Evolutionary conservation across 257 asterid species (phyloP), one percentile per base, ranked within the genome.

Genomic region (Marsdenia floribunda): DNA sequence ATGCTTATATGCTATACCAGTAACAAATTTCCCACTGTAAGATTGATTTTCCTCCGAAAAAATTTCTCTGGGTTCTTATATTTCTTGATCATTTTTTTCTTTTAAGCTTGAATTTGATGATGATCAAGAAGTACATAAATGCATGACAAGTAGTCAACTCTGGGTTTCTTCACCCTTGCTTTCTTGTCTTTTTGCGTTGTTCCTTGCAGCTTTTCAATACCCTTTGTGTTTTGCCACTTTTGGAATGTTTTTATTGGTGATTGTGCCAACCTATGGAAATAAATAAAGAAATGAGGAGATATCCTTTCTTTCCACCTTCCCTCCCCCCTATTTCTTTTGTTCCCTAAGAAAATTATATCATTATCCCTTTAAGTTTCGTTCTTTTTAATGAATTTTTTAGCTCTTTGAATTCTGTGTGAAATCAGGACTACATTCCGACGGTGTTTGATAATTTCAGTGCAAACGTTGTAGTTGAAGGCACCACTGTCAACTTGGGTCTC

Each of bases 1-100:
- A 93, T 93, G 97, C 97, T 93, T 38, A 93, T 93, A 73, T 93
- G 97, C 90, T 93, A 91, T 75, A 93, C 98, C 86, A 91, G 97
- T 73, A 93, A 93, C 89, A 91, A 91, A 80, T 93, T 93, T 80
- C 98, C 98, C 73, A 93, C 98, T 75, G 98, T 93, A 70, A 87
- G 90, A 80, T 75, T 9, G 50, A 54, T 75, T 76, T 68, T 70
- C 3, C 2, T 46, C 68, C 22, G 52, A 60, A 49, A 78, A 74
- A 74, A 77, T 75, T 73, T 73, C 47, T 83, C 38, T 71, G 78
- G 80, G 80, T 81, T 77, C 57, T 55, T 55, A 1, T n/a, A 2
- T 55, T 21, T n/a, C 61, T 68, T 70, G 22, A 33, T 46, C n/a
- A 26, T 54, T 72, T 50, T 64, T 44, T 6, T 29, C 1, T 29